phyloP scores from a whole-genome alignment of 2,329 filamentous ascomycete species.

The Penicillium capsulatum region DNA sequence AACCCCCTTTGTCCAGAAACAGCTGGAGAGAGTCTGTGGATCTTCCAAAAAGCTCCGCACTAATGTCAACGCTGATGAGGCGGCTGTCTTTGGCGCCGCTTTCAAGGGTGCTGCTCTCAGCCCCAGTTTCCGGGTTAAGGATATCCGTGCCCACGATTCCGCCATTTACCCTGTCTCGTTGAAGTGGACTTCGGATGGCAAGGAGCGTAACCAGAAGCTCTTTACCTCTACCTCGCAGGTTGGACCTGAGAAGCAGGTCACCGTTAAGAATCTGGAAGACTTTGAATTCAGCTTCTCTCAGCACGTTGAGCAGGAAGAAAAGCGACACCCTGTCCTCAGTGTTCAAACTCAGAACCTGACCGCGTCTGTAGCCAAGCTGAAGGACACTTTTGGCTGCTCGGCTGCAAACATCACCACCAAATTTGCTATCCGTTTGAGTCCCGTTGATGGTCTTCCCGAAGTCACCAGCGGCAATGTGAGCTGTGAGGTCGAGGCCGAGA shows the following conservation, averaged over 20 bases:
- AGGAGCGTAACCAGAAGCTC: conserved; percentile 73
- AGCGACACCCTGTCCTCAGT: conserved; percentile 59
- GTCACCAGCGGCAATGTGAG: conserved; percentile 72
- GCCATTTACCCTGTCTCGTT: conserved; percentile 70
- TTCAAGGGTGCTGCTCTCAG: conserved; percentile 91
- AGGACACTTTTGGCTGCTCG: conserved; percentile 72
- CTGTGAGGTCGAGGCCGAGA: conserved; percentile 73
- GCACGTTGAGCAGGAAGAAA: conserved; percentile 45
- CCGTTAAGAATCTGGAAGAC: conserved; percentile 76
- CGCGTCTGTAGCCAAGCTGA: conserved; percentile 70
- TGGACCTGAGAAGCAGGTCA: conserved; percentile 76
- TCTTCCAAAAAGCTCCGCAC: conserved; percentile 74
- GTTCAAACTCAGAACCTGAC: conserved; percentile 83
- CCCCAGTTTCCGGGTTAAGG: conserved; percentile 95
- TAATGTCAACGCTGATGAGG: conserved; percentile 96
- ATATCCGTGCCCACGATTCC: conserved; percentile 79
- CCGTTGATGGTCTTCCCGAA: conserved; percentile 73
- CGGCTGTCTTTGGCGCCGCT: conserved; percentile 90
- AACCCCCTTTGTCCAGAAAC: conserved; percentile 90
- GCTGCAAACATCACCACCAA: conserved; percentile 74
- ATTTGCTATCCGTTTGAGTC: conserved; percentile 67
- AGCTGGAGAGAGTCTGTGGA: conserved; percentile 71
- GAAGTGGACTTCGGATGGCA: conserved; percentile 68
- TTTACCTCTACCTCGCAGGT: conserved; percentile 74
- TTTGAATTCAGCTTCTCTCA: conserved; percentile 79